Evolutionary conservation across 257 asterid species (phyloP).

Genomic region (Fraxinus pennsylvanica): DNA sequence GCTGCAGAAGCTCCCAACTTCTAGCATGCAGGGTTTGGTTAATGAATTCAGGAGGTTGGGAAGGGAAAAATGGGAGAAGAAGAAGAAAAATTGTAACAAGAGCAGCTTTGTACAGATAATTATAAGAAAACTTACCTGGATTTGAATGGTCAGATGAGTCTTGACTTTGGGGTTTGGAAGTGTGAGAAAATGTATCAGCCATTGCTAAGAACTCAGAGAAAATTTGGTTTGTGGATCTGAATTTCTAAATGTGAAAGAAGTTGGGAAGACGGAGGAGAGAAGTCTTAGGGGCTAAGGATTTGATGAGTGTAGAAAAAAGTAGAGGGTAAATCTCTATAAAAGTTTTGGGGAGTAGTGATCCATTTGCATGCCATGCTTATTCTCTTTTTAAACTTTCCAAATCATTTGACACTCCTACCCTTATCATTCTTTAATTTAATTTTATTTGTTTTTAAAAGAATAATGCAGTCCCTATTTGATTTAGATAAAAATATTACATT

Average conservation of each 20-base stretch:
- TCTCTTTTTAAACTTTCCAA: conserved; percentile 27
- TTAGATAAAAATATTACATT: too few species aligned
- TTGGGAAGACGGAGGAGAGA: conserved; percentile 35
- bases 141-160: conserved; percentile 37
- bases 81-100: conserved; percentile 53
- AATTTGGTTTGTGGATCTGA: conserved; percentile 24
- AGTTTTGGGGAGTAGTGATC: conserved; percentile 57
- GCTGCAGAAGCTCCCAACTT: conserved; percentile 92
- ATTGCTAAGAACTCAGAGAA: conserved; percentile 40
- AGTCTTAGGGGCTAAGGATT: conserved; percentile 49
- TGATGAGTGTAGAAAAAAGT: conserved; percentile 45
- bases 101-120: conserved; percentile 61
- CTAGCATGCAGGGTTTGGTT: conserved; percentile 60
- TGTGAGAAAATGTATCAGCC: conserved; percentile 48
- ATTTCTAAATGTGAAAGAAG: conserved; percentile 24
- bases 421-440: neutral
- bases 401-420: conserved; percentile 44
- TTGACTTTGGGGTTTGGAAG: conserved; percentile 37
- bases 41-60: conserved; percentile 66
- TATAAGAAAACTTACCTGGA: conserved; percentile 45
- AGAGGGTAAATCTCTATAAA: conserved; percentile 38
- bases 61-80: conserved; percentile 63
- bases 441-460: neutral
- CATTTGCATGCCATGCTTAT: conserved; percentile 48
- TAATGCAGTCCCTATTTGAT: neutral